Base-by-base conservation (phyloP, 78 protist genomes). In the Dictyostelium capitatum region DNA sequence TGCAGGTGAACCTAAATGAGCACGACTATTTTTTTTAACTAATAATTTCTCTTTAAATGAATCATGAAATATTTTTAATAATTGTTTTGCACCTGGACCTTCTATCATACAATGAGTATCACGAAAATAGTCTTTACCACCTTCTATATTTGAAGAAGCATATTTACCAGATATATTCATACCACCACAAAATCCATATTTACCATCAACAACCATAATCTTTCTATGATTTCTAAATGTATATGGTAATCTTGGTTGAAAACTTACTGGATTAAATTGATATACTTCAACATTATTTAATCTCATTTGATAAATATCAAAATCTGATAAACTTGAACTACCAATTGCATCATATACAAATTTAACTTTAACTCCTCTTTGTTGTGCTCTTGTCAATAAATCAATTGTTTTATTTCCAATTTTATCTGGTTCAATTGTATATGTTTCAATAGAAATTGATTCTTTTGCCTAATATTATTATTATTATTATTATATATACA, bases 141-240 rank as follows among this genome's bases (percentile, higher is more conserved):
- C 91, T 37, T 37, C 56, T 12, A 91, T 41, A 20, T 50, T 32
- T 19, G 70, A 48, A 4, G 83, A 64, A 4, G 90, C 95, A 79
- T 91, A 91, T 32, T 91, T 89, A 11, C 81, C 81, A 23, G 89
- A 75, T 25, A 93, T 84, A 72, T 93, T 93, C 96, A 93, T 93
- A 50, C 96, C 96, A 65, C 96, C 96, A 78, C 92, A 84, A 78
- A 81, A 93, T 3, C 91, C 96, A 62, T 51, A 25, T 20, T 48
- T 72, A 7, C 79, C 67, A 50, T 93, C 96, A 4, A 84, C 77
- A 6, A 93, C 96, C 57, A 93, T 74, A 46, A 93, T 75, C 77
- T 93, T 93, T 54, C 96, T 73, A 43, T 93, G 96, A 46, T 93
- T 83, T 43, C 96, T 47, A 32, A 82, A 54, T 17, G 43, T 69